A percentile compares a stretch with the other conserved stretches of the same genome.
Evolutionary conservation across 2,329 filamentous ascomycete genomes (phyloP).

Genomic region (Aspergillus latus): DNA sequence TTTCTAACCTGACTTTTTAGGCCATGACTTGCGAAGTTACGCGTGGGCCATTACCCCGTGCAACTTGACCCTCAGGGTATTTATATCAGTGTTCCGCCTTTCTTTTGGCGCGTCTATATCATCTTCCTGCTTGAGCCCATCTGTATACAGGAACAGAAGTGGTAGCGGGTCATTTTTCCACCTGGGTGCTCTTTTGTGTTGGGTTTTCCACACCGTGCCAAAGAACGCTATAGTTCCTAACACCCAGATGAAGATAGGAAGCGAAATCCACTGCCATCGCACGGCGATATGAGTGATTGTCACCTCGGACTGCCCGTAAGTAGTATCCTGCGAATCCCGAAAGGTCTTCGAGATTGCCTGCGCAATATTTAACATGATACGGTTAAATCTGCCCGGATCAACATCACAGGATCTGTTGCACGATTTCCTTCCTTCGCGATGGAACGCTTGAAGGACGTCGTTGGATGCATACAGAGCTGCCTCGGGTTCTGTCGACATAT

Average conservation of each 20-base stretch:
- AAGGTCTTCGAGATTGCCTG: conserved; percentile 10
- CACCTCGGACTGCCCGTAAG: background rate
- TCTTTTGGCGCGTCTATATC: background rate
- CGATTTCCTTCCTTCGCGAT: background rate
- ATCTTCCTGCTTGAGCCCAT: background rate
- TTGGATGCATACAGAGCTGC: background rate
- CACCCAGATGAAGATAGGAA: conserved; percentile 18
- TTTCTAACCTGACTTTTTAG: too few species aligned
- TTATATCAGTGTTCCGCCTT: background rate
- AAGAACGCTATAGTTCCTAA: conserved; percentile 10
- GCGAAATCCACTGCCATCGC: conserved; percentile 17
- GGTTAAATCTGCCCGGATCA: background rate
- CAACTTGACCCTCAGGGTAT: background rate
- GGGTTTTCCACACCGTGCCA: conserved; percentile 15
- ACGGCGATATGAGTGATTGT: conserved; percentile 8
- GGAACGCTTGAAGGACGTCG: background rate
- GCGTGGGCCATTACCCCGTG: background rate
- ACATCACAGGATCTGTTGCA: background rate
- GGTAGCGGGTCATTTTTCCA: conserved; percentile 8
- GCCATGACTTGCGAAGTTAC: background rate
- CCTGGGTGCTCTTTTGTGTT: background rate
- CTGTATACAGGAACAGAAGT: conserved; percentile 3
- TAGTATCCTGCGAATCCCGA: conserved; percentile 8
- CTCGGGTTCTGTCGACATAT: background rate
- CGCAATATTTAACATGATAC: conserved; percentile 14